Base-by-base conservation (phyloP, 345 rosid species). In the Trapa bicornis region DNA sequence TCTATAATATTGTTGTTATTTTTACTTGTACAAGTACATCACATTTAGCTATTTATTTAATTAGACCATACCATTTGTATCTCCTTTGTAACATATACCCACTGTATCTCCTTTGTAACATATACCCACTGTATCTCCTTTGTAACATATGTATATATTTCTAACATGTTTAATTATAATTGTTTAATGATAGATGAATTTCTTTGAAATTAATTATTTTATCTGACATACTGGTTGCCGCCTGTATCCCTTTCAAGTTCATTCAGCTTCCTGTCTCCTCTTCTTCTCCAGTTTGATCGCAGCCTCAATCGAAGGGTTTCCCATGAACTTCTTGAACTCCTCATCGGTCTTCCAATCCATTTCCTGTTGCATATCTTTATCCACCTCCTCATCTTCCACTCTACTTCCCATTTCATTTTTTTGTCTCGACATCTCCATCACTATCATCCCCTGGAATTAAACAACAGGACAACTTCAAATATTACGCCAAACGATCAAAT, bases 311-410 rank as follows among this genome's bases (percentile, higher is more conserved):
- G 98, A 88, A 68, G 98, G 98, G 68, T 83, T 92, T 4, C 98
- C 96, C 98, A 93, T 93, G 71, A 93, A 86, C 69, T 78, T 85
- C 87, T 93, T 93, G 82, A 93, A 93, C 80, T 89, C 98, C 70
- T 93, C 97, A 71, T 89, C 96, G 0, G 82, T 81, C 67, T 93
- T 93, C 98, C 98, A 89, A 57, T 93, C 98, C 76, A 77, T 74
- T 70, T 92, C 98, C 68, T 92, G 96, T 80, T 81, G 83, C 63
- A 79, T 72, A 47, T 82, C 80, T 45, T 71, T 78, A 64, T 82
- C 80, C 42, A 37, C 47, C 74, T 76, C 82, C 64, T 62, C 50
- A 33, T 77, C 75, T 9, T 36, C 70, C 67, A 73, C 84, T 48
- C 65, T 72, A 29, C 35, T 58, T 66, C 38, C 29, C 41, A 66